These are phyloP conservation scores for Sclerotinia nivalis DNA, from an alignment of 2,329 filamentous ascomycete species.

Conservation along the genomic window DNA sequence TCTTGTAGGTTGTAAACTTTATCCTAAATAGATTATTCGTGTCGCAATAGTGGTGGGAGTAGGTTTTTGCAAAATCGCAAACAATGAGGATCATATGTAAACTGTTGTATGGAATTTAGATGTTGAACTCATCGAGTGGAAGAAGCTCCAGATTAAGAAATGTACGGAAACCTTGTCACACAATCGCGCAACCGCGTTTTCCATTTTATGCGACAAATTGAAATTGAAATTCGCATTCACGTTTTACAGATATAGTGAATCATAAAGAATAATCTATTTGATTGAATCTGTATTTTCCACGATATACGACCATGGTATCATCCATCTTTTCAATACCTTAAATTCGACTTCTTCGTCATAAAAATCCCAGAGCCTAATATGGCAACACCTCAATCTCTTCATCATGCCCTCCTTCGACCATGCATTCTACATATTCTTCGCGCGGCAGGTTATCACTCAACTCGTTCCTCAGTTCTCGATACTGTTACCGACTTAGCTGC, in stretches of 20 bases:
- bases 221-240: background rate
- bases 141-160: conserved; percentile 20
- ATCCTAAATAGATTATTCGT: background rate
- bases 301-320: conserved; percentile 34
- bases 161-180: conserved; percentile 23
- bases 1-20: background rate
- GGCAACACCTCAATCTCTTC: conserved; percentile 52
- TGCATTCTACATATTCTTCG: conserved; percentile 88
- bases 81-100: background rate
- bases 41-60: background rate
- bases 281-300: conserved; percentile 11
- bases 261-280: background rate
- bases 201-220: conserved; percentile 9
- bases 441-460: conserved; percentile 84
- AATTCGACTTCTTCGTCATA: conserved; percentile 28
- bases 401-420: conserved; percentile 81
- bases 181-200: conserved; percentile 21
- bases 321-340: conserved; percentile 29
- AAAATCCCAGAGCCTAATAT: conserved; percentile 29
- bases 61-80: background rate
- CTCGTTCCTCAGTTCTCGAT: conserved; percentile 79
- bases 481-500: conserved; percentile 83
- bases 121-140: background rate
- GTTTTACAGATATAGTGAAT: background rate
- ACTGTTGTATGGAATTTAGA: background rate